Conservation (phyloP, 106 monocot species). For the Narthecium ossifragum region DNA sequence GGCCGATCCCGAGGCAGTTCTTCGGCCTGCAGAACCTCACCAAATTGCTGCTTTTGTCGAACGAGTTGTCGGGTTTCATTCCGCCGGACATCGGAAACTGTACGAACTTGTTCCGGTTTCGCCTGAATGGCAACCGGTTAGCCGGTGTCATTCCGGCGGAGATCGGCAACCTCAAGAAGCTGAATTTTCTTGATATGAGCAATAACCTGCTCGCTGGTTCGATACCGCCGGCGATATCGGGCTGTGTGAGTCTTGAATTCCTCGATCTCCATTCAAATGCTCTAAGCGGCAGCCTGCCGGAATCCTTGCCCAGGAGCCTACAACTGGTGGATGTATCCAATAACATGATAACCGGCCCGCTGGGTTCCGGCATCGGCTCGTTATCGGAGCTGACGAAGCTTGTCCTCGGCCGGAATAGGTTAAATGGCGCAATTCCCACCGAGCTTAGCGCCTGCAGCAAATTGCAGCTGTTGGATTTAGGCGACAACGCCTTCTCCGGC, state of each 20-base stretch:
- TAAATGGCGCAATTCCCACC: constrained; percentile 57
- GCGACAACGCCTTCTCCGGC: constrained; percentile 65
- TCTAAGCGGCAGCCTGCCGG: constrained; percentile 50
- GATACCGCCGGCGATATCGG: constrained; percentile 55
- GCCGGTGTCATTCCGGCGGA: constrained; percentile 64
- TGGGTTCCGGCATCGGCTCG: constrained; percentile 35
- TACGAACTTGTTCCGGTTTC: constrained; percentile 60
- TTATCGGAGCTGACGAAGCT: constrained; percentile 74
- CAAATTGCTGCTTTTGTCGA: constrained; percentile 71
- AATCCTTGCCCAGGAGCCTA: constrained; percentile 39
- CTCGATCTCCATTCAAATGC: constrained; percentile 85
- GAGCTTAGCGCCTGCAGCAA: constrained; percentile 61
- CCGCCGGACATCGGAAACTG: constrained; percentile 83
- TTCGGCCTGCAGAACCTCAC: constrained; percentile 75
- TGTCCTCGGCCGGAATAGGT: constrained; percentile 41
- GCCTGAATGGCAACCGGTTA: constrained; percentile 55
- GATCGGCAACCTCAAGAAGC: constrained; percentile 52
- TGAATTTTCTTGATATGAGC: constrained; percentile 86
- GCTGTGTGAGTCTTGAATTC: constrained; percentile 56
- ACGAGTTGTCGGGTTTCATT: constrained; percentile 71
- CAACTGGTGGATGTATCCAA: constrained; percentile 71
- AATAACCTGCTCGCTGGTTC: constrained; percentile 45
- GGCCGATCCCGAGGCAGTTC: constrained; percentile 52
- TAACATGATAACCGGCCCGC: constrained; percentile 46
- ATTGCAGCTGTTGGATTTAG: constrained; percentile 75